These are phyloP conservation scores for Fusarium bactridioides DNA, from an alignment of 2,329 filamentous ascomycete genomes.

Conservation along the genomic window DNA sequence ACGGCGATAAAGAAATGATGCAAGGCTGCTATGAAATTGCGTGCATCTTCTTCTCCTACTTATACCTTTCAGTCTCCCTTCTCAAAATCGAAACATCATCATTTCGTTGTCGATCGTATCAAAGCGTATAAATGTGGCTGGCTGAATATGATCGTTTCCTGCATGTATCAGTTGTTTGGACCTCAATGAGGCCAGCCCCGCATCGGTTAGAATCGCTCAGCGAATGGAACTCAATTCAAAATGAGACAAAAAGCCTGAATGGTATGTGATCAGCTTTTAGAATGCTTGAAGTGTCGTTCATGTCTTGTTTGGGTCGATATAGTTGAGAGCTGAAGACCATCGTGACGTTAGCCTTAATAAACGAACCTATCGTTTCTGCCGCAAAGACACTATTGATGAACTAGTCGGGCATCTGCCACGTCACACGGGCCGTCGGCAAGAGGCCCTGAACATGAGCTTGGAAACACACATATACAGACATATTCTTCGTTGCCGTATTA, in stretches of 20 bases:
- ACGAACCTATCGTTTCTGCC: background rate
- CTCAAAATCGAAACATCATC: background rate
- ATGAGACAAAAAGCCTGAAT: background rate
- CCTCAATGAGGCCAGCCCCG: background rate
- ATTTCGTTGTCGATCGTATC: background rate
- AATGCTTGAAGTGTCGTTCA: background rate
- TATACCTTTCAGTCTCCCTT: background rate
- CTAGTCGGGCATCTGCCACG: background rate
- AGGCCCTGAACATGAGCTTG: background rate
- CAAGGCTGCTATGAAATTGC: background rate
- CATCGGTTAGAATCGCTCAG: background rate
- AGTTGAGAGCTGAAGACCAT: background rate
- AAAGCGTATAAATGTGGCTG: background rate
- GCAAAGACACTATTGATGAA: background rate
- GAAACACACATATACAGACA: background rate
- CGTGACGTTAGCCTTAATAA: background rate
- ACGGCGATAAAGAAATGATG: background rate
- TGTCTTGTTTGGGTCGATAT: background rate
- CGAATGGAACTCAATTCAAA: background rate
- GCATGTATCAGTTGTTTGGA: background rate
- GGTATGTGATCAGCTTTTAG: background rate
- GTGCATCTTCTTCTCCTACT: background rate
- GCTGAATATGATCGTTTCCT: background rate
- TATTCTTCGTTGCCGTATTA: rapidly evolving
- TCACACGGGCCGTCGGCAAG: background rate